Evolutionary conservation across 2,329 filamentous ascomycete species (phyloP).

Genomic region (Ceratocystis eucalypticola): DNA sequence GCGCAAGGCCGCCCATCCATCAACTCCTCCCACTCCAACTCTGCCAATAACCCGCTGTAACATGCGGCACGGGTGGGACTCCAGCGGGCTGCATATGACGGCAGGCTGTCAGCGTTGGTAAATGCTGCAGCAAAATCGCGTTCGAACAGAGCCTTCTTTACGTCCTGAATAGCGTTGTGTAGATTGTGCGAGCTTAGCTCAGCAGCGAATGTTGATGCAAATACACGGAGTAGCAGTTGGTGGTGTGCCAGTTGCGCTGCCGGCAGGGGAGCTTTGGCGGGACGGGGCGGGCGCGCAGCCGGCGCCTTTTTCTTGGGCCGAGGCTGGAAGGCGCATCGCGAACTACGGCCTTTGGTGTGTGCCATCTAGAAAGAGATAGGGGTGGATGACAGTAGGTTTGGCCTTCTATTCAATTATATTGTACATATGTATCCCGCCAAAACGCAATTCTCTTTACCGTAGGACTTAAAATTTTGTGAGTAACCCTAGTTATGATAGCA

Average conservation of each 20-base stretch:
- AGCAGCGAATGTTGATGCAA: slow-evolving; percentile 48
- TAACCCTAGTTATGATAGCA: neutral
- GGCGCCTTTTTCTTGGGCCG: slow-evolving; percentile 17
- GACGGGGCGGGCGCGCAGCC: neutral
- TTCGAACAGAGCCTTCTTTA: slow-evolving; percentile 76
- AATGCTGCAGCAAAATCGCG: slow-evolving; percentile 77
- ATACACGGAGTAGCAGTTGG: slow-evolving; percentile 49
- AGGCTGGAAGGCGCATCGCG: slow-evolving; percentile 19
- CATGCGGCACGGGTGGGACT: slow-evolving; percentile 74
- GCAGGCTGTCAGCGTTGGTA: slow-evolving; percentile 53
- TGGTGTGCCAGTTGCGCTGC: slow-evolving; percentile 12
- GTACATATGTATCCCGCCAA: too few species aligned
- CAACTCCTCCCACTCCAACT: neutral
- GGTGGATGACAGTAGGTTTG: neutral
- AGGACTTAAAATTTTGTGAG: neutral
- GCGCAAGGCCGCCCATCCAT: neutral
- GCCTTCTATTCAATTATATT: too few species aligned
- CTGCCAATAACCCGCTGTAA: slow-evolving; percentile 48
- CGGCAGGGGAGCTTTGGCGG: slow-evolving; percentile 8
- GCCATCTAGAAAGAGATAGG: slow-evolving; percentile 5
- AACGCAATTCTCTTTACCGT: too few species aligned
- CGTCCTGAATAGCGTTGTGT: slow-evolving; percentile 52
- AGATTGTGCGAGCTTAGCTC: slow-evolving; percentile 37
- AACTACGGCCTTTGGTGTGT: slow-evolving; percentile 17
- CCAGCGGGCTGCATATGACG: slow-evolving; percentile 81